phyloP scores from a whole-genome alignment of 805 yeast genomes.

The Hanseniaspora vineae region DNA sequence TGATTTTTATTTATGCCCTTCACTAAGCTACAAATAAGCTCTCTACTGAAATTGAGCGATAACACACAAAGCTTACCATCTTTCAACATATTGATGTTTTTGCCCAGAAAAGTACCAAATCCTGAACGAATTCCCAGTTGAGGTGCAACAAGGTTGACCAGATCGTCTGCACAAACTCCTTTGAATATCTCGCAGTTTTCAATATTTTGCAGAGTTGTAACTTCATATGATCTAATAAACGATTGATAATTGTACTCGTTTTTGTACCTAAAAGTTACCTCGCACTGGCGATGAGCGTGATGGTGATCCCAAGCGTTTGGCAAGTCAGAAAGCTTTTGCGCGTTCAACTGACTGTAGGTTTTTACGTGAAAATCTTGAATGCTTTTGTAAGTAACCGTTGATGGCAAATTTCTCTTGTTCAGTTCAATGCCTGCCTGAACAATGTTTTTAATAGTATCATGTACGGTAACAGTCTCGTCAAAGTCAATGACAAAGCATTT shows the following conservation, averaged over 20 bases:
- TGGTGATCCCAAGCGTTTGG: too few species aligned
- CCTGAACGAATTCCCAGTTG: not conserved
- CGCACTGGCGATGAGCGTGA: not conserved
- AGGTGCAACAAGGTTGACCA: too few species aligned
- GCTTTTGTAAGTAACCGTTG: not conserved
- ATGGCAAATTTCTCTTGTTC: conserved; percentile 3
- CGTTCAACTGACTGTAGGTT: not conserved
- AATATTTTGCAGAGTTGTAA: not conserved
- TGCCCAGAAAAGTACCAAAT: not conserved
- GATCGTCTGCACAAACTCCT: not conserved
- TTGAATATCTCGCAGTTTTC: not conserved
- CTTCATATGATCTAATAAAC: not conserved
- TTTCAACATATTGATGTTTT: too few species aligned
- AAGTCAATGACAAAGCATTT: conserved; percentile 13
- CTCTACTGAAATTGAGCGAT: not conserved
- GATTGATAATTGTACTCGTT: not conserved
- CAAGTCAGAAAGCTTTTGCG: too few species aligned
- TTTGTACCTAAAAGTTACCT: not conserved
- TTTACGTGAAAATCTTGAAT: not conserved
- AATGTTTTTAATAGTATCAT: conserved; percentile 17
- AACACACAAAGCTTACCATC: not conserved
- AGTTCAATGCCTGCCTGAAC: conserved; percentile 7
- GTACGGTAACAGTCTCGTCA: conserved; percentile 21
- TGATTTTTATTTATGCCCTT: not conserved
- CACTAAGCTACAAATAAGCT: not conserved